Conservation (phyloP, 371 early-diverging fungal species). For the Capniomyces stellatus region DNA sequence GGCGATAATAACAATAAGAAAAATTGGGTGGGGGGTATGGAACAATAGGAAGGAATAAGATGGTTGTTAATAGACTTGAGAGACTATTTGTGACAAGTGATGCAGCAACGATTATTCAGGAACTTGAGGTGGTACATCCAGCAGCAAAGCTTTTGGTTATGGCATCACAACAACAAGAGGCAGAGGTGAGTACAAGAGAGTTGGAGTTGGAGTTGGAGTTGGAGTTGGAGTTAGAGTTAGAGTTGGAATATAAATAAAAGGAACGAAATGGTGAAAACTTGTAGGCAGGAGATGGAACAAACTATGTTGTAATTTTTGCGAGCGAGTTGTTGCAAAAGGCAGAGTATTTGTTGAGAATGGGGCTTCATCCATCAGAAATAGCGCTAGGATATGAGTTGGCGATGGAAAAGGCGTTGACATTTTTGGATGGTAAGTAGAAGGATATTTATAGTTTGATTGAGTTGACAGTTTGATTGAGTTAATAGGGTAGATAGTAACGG, state of each 20-base stretch:
- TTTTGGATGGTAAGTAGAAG: conserved; percentile 35
- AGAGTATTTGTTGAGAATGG: conserved; percentile 79
- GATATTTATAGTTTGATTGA: no score
- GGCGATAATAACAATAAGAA: no score
- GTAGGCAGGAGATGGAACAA: conserved; percentile 85
- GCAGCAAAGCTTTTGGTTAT: conserved; percentile 93
- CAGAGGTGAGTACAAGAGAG: conserved; percentile 43
- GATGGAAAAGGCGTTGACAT: conserved; percentile 56
- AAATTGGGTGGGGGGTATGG: no score
- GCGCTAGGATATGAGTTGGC: conserved; percentile 89
- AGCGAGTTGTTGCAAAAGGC: conserved; percentile 88
- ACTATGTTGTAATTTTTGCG: conserved; percentile 86
- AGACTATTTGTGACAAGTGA: conserved; percentile 98
- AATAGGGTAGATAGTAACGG: no score
- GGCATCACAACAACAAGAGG: conserved; percentile 96
- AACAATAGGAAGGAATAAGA: conserved; percentile 88
- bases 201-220: neutral
- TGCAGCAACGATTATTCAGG: conserved; percentile 97
- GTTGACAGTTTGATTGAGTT: no score
- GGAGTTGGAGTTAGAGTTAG: neutral
- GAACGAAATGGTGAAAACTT: no score
- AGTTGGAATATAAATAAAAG: neutral
- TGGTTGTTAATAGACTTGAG: conserved; percentile 95
- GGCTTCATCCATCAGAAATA: conserved; percentile 85
- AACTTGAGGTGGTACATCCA: conserved; percentile 96